Evolutionary conservation across 202 grass and related monocot genomes (phyloP).

Genomic region (Eragrostis tef): DNA sequence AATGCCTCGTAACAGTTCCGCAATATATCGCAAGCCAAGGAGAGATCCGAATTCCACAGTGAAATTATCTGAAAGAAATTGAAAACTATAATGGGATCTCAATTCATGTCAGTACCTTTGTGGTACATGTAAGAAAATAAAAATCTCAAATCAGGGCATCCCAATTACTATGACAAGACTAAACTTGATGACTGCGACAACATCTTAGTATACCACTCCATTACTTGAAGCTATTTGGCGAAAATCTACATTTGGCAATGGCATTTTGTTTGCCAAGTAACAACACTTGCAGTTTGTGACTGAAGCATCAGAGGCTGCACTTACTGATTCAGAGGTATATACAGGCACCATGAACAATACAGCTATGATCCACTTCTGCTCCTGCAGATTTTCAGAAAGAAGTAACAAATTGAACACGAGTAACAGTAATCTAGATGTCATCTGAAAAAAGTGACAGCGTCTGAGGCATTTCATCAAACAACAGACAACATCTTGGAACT

Average conservation of each 20-base stretch:
- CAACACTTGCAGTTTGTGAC: neutral
- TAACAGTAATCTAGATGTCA: neutral
- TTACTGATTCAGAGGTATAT: conserved; percentile 86
- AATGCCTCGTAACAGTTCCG: conserved; percentile 93
- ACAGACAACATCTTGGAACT: neutral
- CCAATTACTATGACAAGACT: neutral
- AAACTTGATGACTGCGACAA: neutral
- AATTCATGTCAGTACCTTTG: conserved; percentile 18
- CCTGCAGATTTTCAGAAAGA: conserved; percentile 56
- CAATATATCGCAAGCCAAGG: conserved; percentile 87
- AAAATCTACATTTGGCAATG: neutral
- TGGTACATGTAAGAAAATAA: neutral
- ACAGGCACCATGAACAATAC: conserved; percentile 95
- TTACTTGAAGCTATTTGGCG: neutral
- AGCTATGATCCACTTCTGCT: conserved; percentile 89
- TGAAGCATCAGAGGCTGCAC: conserved; percentile 8
- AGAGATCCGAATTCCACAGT: conserved; percentile 68
- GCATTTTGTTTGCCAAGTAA: neutral
- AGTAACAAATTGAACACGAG: neutral
- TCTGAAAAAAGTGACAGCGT: neutral
- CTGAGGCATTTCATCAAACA: neutral
- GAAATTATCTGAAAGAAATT: conserved; percentile 69
- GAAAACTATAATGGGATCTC: conserved; percentile 42
- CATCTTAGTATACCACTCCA: neutral
- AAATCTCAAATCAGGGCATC: neutral